These are phyloP conservation scores for Suhomyces kilbournensis DNA, from an alignment of 805 yeast genomes.

Conservation along the genomic window DNA sequence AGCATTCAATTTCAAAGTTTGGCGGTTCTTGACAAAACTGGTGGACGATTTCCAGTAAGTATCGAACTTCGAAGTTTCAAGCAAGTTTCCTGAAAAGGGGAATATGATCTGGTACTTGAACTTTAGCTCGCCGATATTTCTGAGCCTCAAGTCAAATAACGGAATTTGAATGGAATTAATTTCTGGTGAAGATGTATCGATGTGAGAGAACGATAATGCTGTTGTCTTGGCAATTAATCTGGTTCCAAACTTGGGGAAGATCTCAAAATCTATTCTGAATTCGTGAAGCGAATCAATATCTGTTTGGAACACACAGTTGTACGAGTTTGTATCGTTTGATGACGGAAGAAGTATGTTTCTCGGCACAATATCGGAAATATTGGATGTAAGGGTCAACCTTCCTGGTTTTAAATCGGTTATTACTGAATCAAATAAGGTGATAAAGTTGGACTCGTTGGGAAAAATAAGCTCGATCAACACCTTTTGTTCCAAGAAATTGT, in stretches of 20 bases:
- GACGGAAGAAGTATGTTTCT: slow-evolving; percentile 80
- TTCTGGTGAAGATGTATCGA: slow-evolving; percentile 40
- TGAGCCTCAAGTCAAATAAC: slow-evolving; percentile 74
- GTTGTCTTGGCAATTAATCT: slow-evolving; percentile 86
- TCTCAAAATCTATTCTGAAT: slow-evolving; percentile 79
- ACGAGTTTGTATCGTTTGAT: slow-evolving; percentile 50
- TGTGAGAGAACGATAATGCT: slow-evolving; percentile 55
- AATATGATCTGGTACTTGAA: slow-evolving; percentile 79
- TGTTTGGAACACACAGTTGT: slow-evolving; percentile 75
- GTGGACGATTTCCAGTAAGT: slow-evolving; percentile 94
- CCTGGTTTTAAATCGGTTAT: slow-evolving; percentile 57
- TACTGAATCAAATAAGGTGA: slow-evolving; percentile 43
- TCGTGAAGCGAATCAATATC: slow-evolving; percentile 61
- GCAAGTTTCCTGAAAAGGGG: slow-evolving; percentile 81
- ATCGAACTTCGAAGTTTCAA: slow-evolving; percentile 89
- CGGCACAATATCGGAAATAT: slow-evolving; percentile 78
- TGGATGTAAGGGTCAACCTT: slow-evolving; percentile 77
- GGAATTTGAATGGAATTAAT: slow-evolving; percentile 55
- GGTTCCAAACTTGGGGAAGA: slow-evolving; percentile 93
- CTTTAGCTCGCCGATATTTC: slow-evolving; percentile 75
- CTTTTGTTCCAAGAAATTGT: slow-evolving; percentile 88
- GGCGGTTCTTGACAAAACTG: slow-evolving; percentile 41
- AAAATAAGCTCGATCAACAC: slow-evolving; percentile 77
- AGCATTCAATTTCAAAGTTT: slow-evolving; percentile 28
- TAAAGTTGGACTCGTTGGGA: slow-evolving; percentile 46